A percentile compares a stretch with the other conserved stretches of the same genome.
Conservation (phyloP, 441 rosid genomes). For the Jatropha multifida region DNA sequence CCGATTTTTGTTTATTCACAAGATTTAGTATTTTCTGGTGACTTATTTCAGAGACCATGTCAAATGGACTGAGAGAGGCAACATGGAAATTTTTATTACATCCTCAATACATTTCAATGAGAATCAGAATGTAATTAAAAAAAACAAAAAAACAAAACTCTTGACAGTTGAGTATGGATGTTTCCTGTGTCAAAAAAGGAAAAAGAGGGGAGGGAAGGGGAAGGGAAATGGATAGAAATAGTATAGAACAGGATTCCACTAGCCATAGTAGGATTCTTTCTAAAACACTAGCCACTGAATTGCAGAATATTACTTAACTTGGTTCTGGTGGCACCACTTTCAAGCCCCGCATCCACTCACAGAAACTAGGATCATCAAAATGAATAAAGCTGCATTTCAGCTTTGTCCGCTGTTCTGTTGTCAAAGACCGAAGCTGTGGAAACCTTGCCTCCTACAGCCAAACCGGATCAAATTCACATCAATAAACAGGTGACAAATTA, state of each 20-base stretch:
- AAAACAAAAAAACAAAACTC: slow-evolving; percentile 14
- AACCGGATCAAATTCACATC: slow-evolving; percentile 9
- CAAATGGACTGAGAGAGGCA: not conserved
- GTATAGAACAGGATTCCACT: slow-evolving; percentile 5
- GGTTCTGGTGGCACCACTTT: slow-evolving; percentile 90
- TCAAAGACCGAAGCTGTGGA: slow-evolving; percentile 71
- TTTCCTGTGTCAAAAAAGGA: slow-evolving; percentile 10
- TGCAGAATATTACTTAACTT: slow-evolving; percentile 34
- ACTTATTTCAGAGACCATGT: not conserved
- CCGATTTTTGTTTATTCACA: not conserved
- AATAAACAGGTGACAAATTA: not conserved
- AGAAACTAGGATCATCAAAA: slow-evolving; percentile 89
- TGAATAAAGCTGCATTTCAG: slow-evolving; percentile 81
- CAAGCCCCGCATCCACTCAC: slow-evolving; percentile 88
- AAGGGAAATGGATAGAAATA: not conserved
- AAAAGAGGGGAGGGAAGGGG: not conserved
- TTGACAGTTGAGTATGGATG: slow-evolving; percentile 11
- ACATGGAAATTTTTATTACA: slow-evolving; percentile 13
- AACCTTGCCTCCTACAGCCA: slow-evolving; percentile 85
- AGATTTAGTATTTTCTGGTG: not conserved
- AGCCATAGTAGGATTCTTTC: slow-evolving; percentile 9
- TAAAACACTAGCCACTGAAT: slow-evolving; percentile 19
- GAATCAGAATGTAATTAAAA: not conserved
- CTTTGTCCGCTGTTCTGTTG: slow-evolving; percentile 63
- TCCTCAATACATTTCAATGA: slow-evolving; percentile 2